A percentile compares a stretch with the other conserved stretches of the same genome.
Evolutionary conservation across 768 basidiomycete genomes (phyloP).

Genomic region (Trametes cinnabarina): DNA sequence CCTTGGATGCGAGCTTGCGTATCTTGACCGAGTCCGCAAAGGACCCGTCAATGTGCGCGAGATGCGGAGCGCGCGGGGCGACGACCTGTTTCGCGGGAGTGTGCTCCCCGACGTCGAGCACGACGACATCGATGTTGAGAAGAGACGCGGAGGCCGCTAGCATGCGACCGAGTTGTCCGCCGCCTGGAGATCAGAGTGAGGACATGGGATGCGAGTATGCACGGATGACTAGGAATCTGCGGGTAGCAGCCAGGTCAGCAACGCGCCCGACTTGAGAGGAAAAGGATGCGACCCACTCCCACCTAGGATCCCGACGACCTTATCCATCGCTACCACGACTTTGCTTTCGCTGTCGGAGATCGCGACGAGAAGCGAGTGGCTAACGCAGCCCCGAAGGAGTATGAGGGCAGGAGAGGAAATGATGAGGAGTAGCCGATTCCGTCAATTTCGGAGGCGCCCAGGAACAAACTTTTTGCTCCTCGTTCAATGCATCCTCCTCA

Average conservation of each 20-base stretch:
- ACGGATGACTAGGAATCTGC: slow-evolving; percentile 3
- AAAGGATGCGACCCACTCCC: slow-evolving; percentile 29
- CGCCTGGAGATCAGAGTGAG: slow-evolving; percentile 51
- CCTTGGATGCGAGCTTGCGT: slow-evolving; percentile 70
- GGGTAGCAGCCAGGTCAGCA: neutral
- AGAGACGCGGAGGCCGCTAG: slow-evolving; percentile 86
- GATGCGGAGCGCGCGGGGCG: slow-evolving; percentile 46
- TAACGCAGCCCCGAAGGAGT: neutral
- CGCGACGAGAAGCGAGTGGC: slow-evolving; percentile 1
- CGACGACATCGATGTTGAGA: slow-evolving; percentile 76
- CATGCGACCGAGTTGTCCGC: slow-evolving; percentile 98
- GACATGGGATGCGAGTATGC: neutral
- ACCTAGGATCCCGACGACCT: slow-evolving; percentile 40
- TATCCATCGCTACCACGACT: slow-evolving; percentile 19
- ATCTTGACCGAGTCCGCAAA: slow-evolving; percentile 83
- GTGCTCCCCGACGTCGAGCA: slow-evolving; percentile 80
- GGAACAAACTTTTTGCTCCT: slow-evolving; percentile 6
- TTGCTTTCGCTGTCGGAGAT: neutral
- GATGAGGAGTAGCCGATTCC: neutral
- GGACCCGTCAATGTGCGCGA: slow-evolving; percentile 80
- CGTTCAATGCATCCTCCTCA: slow-evolving; percentile 1
- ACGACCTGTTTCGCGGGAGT: slow-evolving; percentile 90
- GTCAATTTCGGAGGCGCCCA: slow-evolving; percentile 11
- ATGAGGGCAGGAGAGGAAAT: slow-evolving; percentile 1
- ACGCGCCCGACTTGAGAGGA: neutral